phyloP scores from a whole-genome alignment of 352 stramenopile species.

The Globisporangium megalacanthum region DNA sequence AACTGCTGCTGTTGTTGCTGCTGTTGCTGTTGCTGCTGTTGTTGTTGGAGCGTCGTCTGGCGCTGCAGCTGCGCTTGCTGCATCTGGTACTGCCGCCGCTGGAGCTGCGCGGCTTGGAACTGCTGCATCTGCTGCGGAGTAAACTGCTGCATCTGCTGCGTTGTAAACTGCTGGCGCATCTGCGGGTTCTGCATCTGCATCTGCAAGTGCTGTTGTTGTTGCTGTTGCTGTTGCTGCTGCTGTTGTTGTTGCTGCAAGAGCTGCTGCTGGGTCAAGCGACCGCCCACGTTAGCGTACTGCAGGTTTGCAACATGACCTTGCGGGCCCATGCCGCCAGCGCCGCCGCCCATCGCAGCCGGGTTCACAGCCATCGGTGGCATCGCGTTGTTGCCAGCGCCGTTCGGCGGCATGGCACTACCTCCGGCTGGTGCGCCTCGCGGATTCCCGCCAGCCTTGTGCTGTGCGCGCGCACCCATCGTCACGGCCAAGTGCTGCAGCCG shows the following conservation, averaged over 20 bases:
- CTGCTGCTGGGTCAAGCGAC: conserved; percentile 79
- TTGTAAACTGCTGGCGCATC: conserved; percentile 54
- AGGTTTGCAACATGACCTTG: conserved; percentile 67
- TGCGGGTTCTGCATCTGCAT: conserved; percentile 70
- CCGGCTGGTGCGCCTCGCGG: conserved; percentile 27
- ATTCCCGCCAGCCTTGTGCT: conserved; percentile 64
- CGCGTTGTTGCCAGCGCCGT: not conserved
- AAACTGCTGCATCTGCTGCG: conserved; percentile 65
- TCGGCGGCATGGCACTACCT: conserved; percentile 37
- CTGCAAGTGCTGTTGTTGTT: conserved; percentile 72
- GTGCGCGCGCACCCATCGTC: conserved; percentile 78
- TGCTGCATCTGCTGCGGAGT: conserved; percentile 74
- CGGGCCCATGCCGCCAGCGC: conserved; percentile 33
- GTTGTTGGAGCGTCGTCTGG: conserved; percentile 52
- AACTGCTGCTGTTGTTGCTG: conserved; percentile 46
- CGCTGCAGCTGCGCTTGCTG: conserved; percentile 60
- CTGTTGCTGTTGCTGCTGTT: conserved; percentile 46
- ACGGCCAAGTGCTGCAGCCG: conserved; percentile 95
- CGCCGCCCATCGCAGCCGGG: conserved; percentile 21
- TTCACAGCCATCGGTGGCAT: conserved; percentile 48
- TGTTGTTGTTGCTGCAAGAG: conserved; percentile 75
- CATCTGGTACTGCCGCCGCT: conserved; percentile 43
- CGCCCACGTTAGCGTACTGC: conserved; percentile 48
- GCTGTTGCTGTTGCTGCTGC: conserved; percentile 67
- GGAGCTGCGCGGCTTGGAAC: conserved; percentile 29